A percentile compares a stretch with the other conserved stretches of the same genome.
These are phyloP conservation scores for Abortiporus biennis DNA, from an alignment of 1,284 basidiomycete genomes.

Conservation along the genomic window DNA sequence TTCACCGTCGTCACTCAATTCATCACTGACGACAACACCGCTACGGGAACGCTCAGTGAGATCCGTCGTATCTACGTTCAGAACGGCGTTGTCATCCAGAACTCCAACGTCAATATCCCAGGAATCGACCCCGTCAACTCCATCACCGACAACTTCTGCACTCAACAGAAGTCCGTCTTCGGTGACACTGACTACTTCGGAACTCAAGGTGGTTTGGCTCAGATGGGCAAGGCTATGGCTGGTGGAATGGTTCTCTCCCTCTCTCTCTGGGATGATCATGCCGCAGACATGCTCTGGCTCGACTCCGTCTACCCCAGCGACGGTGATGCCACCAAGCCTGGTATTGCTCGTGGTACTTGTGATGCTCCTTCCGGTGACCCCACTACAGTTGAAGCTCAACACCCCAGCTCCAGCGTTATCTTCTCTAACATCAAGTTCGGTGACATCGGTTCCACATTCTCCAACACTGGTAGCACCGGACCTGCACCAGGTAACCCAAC, in stretches of 20 bases:
- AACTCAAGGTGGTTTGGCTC: conserved; percentile 35
- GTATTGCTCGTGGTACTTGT: too few species aligned
- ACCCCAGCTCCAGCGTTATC: conserved; percentile 18
- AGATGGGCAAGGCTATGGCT: conserved; percentile 38
- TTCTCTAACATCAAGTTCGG: conserved; percentile 34
- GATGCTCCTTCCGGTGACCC: conserved; percentile 27
- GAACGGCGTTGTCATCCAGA: conserved; percentile 43
- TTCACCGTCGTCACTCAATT: conserved; percentile 54
- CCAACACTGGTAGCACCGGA: not conserved
- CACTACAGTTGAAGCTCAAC: conserved; percentile 22
- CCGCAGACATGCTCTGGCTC: too few species aligned
- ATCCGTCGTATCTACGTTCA: conserved; percentile 51
- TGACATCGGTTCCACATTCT: conserved; percentile 28
- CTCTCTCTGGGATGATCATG: conserved; percentile 42
- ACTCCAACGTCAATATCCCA: conserved; percentile 38
- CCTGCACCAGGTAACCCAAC: not conserved
- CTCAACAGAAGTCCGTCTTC: conserved; percentile 30
- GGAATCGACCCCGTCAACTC: conserved; percentile 31
- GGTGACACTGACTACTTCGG: conserved; percentile 40
- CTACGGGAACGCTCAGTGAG: conserved; percentile 38
- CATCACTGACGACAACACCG: conserved; percentile 38
- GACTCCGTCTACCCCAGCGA: conserved; percentile 31
- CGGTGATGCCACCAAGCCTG: conserved; percentile 24
- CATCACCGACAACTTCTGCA: conserved; percentile 31
- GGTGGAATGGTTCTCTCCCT: conserved; percentile 49